Evolutionary conservation across 73 alveolate species (phyloP), one percentile per base, ranked within the genome.

Genomic region (Tetrahymena elliotti): DNA sequence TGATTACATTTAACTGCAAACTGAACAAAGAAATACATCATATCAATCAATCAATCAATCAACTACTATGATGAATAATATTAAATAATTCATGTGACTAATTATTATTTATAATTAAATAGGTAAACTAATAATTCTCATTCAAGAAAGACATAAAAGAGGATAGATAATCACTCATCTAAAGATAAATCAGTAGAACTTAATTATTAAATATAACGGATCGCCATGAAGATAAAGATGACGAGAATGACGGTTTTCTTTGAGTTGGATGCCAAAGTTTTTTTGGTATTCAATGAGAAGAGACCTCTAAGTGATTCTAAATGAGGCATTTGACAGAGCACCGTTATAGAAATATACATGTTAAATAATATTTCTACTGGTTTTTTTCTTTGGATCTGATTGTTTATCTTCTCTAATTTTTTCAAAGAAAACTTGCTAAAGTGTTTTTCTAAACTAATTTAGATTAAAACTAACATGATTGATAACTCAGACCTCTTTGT

Each of bases 261-360:
- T 36, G 88, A 68, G 16, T 68, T 68, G 88, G 88, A 16, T 68
- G 20, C 11, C 88, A 68, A 68, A 68, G 88, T 68, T 68, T n/a
- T 68, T 68, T 68, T 68, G 88, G 34, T 68, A 68, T 27, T 68
- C n/a, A 11, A 68, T 68, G 88, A 68, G 88, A 68, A 68, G 88
- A 11, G 2, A 68, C 88, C 88, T 68, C 88, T 18, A 68, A 3
- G 88, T 68, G 88, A 68, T 68, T 68, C 88, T 68, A 68, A 68
- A 68, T 68, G 88, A 68, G 88, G 88, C 88, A 68, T 68, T 68
- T 68, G 88, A 68, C 88, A 68, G 88, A 68, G 88, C 88, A 68
- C 88, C 88, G 36, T 68, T 68, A 68, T 68, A 68, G n/a, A 0
- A n/a, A 68, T 68, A 68, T 68, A 68, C n/a, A 22, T 68, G 38